Conservation (phyloP, 495 filamentous ascomycete species). For the Podospora conica region DNA sequence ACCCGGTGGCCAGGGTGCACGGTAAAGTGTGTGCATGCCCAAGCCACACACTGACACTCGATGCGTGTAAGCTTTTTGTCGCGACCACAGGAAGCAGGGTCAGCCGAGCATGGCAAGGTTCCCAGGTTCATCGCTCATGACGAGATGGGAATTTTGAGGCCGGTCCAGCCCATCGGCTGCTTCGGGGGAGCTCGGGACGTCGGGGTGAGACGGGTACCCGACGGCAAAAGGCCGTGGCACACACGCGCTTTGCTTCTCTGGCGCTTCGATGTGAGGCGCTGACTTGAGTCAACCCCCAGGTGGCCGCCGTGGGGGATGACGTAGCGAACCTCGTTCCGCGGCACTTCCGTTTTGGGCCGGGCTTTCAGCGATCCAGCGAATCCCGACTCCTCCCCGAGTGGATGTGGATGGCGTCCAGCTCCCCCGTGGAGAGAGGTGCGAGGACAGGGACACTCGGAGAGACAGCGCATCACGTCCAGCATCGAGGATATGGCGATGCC, state of each 20-base stretch:
- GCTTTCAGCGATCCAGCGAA: neutral
- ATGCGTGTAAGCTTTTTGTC: neutral
- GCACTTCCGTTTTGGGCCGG: constrained; percentile 25
- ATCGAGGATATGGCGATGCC: neutral
- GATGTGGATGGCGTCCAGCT: neutral
- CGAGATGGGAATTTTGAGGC: neutral
- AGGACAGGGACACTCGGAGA: neutral
- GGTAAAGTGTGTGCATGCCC: neutral
- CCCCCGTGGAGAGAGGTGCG: neutral
- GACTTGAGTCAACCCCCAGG: constrained; percentile 12
- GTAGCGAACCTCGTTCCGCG: constrained; percentile 19
- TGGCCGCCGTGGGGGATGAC: constrained; percentile 16
- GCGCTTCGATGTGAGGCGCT: constrained; percentile 10
- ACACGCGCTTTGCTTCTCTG: neutral
- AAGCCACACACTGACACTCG: neutral
- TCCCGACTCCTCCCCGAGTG: neutral
- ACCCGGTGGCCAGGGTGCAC: neutral
- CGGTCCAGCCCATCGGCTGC: neutral
- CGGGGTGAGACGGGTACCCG: neutral
- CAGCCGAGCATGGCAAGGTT: neutral
- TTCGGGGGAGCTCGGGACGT: neutral
- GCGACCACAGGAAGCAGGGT: neutral
- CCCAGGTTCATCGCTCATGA: neutral
- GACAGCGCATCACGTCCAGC: neutral
- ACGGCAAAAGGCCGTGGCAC: neutral